A percentile compares a stretch with the other conserved stretches of the same genome.
Conservation (phyloP, 208 protist species). For the Leishmania tropica region DNA sequence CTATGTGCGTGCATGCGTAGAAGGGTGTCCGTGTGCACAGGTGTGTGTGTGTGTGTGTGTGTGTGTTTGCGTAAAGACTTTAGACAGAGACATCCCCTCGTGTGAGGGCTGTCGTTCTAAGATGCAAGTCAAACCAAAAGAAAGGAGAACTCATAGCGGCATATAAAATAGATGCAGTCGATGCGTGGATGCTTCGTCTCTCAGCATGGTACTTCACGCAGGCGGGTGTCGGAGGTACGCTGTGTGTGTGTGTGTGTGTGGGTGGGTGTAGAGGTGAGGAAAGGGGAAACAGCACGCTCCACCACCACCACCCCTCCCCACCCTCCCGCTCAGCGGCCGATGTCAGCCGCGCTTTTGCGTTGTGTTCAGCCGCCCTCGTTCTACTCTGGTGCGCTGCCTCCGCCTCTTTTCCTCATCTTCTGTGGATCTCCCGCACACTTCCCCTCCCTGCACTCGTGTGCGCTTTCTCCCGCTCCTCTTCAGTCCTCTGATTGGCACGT, state of each 20-base stretch:
- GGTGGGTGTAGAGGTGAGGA: background rate
- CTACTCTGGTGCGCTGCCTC: background rate
- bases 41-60: background rate
- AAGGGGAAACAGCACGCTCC: background rate
- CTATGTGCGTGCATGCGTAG: background rate
- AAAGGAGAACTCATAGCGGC: background rate
- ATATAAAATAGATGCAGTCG: background rate
- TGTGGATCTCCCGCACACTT: background rate
- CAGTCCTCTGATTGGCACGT: slow-evolving; percentile 1
- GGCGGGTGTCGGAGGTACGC: background rate
- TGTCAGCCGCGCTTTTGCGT: background rate
- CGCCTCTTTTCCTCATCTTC: background rate
- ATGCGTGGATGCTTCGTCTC: background rate
- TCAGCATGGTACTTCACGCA: background rate
- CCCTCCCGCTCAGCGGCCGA: background rate
- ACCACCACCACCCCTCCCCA: background rate
- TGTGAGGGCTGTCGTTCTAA: slow-evolving; percentile 2
- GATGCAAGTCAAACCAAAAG: background rate
- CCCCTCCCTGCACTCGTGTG: background rate
- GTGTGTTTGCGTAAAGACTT: background rate
- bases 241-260: background rate
- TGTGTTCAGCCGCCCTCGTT: background rate
- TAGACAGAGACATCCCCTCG: background rate
- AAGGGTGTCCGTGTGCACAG: background rate
- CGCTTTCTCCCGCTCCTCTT: background rate